These are phyloP conservation scores for Aspergillus luchuensis DNA, from an alignment of 2,329 filamentous ascomycete species.

Conservation along the genomic window DNA sequence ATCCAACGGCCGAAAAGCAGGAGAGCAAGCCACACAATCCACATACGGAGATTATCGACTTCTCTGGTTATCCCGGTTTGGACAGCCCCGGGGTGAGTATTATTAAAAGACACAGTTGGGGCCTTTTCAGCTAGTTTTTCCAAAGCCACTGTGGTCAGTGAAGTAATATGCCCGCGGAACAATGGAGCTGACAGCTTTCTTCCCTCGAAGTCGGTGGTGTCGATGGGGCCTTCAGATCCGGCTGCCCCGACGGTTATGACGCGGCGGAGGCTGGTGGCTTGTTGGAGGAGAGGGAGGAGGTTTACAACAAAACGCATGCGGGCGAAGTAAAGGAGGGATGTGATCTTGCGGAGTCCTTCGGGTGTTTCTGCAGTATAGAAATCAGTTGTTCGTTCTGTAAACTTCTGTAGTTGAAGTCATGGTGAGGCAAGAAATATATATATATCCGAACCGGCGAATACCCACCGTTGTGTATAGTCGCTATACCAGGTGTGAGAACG, in stretches of 20 bases:
- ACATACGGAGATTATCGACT: neutral
- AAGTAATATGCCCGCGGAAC: neutral
- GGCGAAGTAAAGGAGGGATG: conserved; percentile 58
- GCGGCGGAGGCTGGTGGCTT: conserved; percentile 1
- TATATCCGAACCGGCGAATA: neutral
- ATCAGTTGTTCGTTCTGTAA: too few species aligned
- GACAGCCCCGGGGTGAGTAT: conserved; percentile 5
- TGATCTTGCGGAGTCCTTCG: conserved; percentile 58
- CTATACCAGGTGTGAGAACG: conserved; percentile 1
- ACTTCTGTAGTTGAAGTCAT: neutral
- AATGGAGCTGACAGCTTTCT: neutral
- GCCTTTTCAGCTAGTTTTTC: neutral
- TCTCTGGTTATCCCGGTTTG: neutral
- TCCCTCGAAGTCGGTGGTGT: conserved; percentile 4
- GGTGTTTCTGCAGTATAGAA: conserved; percentile 36
- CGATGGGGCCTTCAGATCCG: conserved; percentile 1
- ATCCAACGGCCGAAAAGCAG: neutral
- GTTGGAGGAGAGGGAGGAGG: conserved; percentile 58
- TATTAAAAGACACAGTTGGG: conserved; percentile 1
- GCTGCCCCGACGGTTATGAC: conserved; percentile 5
- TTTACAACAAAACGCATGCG: conserved; percentile 60
- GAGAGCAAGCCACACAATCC: neutral
- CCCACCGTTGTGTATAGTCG: neutral
- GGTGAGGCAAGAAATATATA: neutral
- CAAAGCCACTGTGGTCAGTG: neutral